These are phyloP conservation scores for Stylosanthes scabra DNA, from an alignment of 331 rosid genomes.

Conservation along the genomic window DNA sequence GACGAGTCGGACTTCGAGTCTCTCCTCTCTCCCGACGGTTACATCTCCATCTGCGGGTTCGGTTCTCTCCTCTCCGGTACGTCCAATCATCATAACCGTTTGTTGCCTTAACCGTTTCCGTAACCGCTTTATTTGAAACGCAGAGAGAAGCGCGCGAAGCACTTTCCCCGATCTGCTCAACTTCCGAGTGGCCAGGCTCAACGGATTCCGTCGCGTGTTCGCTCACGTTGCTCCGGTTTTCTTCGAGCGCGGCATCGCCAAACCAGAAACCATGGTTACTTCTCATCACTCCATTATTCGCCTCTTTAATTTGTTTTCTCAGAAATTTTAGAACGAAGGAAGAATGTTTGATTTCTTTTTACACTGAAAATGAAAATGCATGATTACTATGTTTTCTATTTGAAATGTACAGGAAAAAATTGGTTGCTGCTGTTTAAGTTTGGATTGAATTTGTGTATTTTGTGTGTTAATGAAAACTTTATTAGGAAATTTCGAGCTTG, in stretches of 20 bases:
- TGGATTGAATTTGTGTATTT: neutral
- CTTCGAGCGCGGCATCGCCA: slow-evolving; percentile 96
- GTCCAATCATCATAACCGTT: slow-evolving; percentile 27
- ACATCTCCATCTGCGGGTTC: slow-evolving; percentile 83
- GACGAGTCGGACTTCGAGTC: slow-evolving; percentile 70
- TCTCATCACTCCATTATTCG: neutral
- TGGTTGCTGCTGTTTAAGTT: neutral
- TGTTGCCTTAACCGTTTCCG: neutral
- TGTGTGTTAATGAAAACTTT: slow-evolving; percentile 25
- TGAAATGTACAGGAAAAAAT: too few relatives aligned
- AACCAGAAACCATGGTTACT: slow-evolving; percentile 84
- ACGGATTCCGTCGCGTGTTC: slow-evolving; percentile 76
- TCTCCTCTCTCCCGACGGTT: slow-evolving; percentile 57
- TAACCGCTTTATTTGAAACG: neutral
- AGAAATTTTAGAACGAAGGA: slow-evolving; percentile 20
- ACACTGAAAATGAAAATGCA: neutral
- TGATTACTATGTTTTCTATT: neutral
- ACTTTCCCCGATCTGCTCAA: slow-evolving; percentile 84
- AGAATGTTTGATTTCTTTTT: neutral
- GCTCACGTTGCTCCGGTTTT: slow-evolving; percentile 87
- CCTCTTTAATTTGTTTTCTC: slow-evolving; percentile 6
- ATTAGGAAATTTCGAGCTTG: slow-evolving; percentile 93
- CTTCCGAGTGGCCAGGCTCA: slow-evolving; percentile 74
- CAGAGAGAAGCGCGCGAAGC: slow-evolving; percentile 90
- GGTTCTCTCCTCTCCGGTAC: slow-evolving; percentile 95